phyloP scores from a whole-genome alignment of 768 basidiomycete species.

The Naematelia encephala region DNA sequence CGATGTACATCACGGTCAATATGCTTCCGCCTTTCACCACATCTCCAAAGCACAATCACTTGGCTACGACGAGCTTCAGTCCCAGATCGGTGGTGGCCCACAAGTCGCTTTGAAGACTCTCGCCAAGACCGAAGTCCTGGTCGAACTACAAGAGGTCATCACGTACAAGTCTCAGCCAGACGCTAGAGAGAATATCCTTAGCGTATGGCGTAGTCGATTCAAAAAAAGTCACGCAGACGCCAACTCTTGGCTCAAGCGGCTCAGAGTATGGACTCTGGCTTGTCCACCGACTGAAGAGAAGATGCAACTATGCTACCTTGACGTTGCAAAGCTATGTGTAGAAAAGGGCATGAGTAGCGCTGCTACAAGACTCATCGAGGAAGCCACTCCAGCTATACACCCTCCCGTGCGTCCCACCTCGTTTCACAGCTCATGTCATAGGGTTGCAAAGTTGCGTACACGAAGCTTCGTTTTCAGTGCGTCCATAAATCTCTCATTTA shows the following conservation, averaged over 20 bases:
- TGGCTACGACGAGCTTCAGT: slow-evolving; percentile 47
- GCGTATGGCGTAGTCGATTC: slow-evolving; percentile 42
- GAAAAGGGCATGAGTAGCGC: slow-evolving; percentile 35
- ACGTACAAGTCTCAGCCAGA: slow-evolving; percentile 46
- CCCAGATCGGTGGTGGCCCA: slow-evolving; percentile 25
- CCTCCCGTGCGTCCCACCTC: slow-evolving; percentile 18
- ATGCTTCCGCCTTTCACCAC: slow-evolving; percentile 41
- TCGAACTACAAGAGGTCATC: slow-evolving; percentile 49
- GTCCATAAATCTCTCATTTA: not conserved
- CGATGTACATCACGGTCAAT: slow-evolving; percentile 41
- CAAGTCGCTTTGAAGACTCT: slow-evolving; percentile 42
- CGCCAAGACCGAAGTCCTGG: slow-evolving; percentile 45
- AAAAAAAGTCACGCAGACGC: slow-evolving; percentile 42
- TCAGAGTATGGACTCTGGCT: slow-evolving; percentile 44
- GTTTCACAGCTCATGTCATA: slow-evolving; percentile 3
- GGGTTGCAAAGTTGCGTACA: slow-evolving; percentile 47
- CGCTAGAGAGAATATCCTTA: slow-evolving; percentile 26
- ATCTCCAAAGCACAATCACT: slow-evolving; percentile 45
- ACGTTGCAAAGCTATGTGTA: slow-evolving; percentile 46
- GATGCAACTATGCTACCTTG: slow-evolving; percentile 42
- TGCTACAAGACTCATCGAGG: slow-evolving; percentile 30
- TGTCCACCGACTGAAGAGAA: slow-evolving; percentile 28
- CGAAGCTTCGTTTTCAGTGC: slow-evolving; percentile 38
- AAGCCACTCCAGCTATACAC: slow-evolving; percentile 21
- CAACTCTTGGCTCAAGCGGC: slow-evolving; percentile 44